These are phyloP conservation scores for Moricandia moricandioides DNA, from an alignment of 345 rosid species.

Conservation along the genomic window DNA sequence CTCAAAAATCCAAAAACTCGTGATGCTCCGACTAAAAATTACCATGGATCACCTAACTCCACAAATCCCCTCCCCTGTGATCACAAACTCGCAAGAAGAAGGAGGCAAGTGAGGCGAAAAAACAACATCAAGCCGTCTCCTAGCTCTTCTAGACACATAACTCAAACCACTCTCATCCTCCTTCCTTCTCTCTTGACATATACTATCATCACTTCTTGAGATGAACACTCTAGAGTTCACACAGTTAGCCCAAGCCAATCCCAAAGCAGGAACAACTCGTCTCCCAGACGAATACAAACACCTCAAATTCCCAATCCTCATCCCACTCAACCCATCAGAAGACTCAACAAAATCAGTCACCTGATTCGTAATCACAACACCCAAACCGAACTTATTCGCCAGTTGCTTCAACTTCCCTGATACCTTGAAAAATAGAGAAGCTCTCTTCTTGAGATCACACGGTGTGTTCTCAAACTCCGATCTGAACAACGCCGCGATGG, in stretches of 20 bases:
- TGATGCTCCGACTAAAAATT: not conserved
- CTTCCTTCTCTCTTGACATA: slow-evolving; percentile 16
- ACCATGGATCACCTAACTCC: slow-evolving; percentile 30
- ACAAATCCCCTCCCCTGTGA: slow-evolving; percentile 54
- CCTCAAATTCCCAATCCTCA: slow-evolving; percentile 67
- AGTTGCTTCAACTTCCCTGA: slow-evolving; percentile 64
- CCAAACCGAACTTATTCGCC: slow-evolving; percentile 62
- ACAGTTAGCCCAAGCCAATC: slow-evolving; percentile 82
- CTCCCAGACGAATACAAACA: slow-evolving; percentile 65
- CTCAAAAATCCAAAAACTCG: not conserved
- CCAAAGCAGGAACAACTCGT: slow-evolving; percentile 69
- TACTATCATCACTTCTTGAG: slow-evolving; percentile 46
- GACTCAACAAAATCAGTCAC: slow-evolving; percentile 68
- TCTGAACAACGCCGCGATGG: slow-evolving; percentile 80
- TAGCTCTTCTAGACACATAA: slow-evolving; percentile 30
- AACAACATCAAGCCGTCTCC: slow-evolving; percentile 56
- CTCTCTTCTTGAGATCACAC: slow-evolving; percentile 59
- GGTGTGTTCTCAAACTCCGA: slow-evolving; percentile 81
- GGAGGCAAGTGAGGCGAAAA: slow-evolving; percentile 73
- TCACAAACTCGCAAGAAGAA: slow-evolving; percentile 61
- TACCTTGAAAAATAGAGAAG: slow-evolving; percentile 71
- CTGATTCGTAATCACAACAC: slow-evolving; percentile 80
- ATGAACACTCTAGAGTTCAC: slow-evolving; percentile 79
- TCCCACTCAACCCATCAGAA: slow-evolving; percentile 57
- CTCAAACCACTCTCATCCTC: slow-evolving; percentile 22